These are phyloP conservation scores for Penicillium cinerascens DNA, from an alignment of 495 filamentous ascomycete species.

Conservation along the genomic window DNA sequence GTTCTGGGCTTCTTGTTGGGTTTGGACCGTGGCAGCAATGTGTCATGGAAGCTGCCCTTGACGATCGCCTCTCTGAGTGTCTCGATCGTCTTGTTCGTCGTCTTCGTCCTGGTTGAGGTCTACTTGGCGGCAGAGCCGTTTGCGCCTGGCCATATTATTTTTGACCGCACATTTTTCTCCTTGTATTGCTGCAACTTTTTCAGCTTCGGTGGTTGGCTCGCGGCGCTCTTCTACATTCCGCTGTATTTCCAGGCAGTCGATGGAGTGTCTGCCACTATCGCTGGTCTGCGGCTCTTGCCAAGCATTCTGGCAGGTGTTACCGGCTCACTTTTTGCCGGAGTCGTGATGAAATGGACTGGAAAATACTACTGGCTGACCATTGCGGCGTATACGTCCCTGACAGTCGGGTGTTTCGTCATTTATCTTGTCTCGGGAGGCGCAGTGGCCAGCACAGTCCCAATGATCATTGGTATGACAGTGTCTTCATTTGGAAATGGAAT, in stretches of 20 bases:
- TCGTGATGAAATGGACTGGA: slow-evolving; percentile 72
- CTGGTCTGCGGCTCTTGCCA: slow-evolving; percentile 67
- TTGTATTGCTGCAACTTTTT: slow-evolving; percentile 76
- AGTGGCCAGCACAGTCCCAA: slow-evolving; percentile 38
- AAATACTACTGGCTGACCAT: slow-evolving; percentile 76
- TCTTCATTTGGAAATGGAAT: slow-evolving; percentile 60
- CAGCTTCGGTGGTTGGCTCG: slow-evolving; percentile 63
- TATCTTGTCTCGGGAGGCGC: slow-evolving; percentile 58
- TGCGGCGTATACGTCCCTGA: slow-evolving; percentile 47
- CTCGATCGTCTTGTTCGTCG: slow-evolving; percentile 57
- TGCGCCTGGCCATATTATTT: slow-evolving; percentile 75
- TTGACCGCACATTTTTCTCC: slow-evolving; percentile 64
- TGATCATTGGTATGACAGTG: slow-evolving; percentile 55
- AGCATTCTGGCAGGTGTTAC: slow-evolving; percentile 59
- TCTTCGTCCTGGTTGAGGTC: slow-evolving; percentile 70
- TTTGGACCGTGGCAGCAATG: slow-evolving; percentile 75
- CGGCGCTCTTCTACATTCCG: slow-evolving; percentile 69
- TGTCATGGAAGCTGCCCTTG: slow-evolving; percentile 58
- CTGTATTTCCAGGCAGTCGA: slow-evolving; percentile 77
- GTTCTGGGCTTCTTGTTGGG: slow-evolving; percentile 71
- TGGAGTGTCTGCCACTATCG: slow-evolving; percentile 59
- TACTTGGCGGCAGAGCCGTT: slow-evolving; percentile 73
- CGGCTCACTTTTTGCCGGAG: slow-evolving; percentile 66
- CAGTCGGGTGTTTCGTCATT: slow-evolving; percentile 52
- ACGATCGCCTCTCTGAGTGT: slow-evolving; percentile 57